A percentile compares a stretch with the other conserved stretches of the same genome.
These are phyloP conservation scores for Colletotrichum caudatum DNA, from an alignment of 2,329 filamentous ascomycete species.

Conservation along the genomic window DNA sequence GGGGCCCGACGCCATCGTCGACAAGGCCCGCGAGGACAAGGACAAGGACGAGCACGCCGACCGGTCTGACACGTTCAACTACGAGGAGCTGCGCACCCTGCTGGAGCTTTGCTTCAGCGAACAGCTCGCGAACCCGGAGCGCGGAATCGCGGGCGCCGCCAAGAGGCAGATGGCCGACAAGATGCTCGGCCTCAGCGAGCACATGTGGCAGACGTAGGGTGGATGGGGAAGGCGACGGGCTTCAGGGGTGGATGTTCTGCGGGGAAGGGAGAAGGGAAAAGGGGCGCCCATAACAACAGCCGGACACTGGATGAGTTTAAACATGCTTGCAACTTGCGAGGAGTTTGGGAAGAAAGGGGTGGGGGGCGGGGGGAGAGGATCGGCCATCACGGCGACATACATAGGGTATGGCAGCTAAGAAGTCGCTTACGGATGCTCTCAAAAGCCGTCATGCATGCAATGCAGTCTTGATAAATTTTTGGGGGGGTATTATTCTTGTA, in stretches of 20 bases:
- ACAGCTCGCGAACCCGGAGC: conserved; percentile 72
- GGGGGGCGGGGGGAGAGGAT: not conserved
- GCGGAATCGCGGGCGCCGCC: conserved; percentile 75
- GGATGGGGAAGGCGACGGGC: not conserved
- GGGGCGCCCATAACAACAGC: not conserved
- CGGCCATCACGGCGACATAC: not conserved
- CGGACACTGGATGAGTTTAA: not conserved
- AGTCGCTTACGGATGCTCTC: not conserved
- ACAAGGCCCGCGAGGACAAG: conserved; percentile 69
- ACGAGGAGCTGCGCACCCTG: conserved; percentile 75
- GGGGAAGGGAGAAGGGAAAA: not conserved
- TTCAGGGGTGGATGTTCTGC: not conserved
- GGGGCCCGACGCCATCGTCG: conserved; percentile 74
- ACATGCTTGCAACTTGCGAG: conserved; percentile 19
- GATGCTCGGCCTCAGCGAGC: conserved; percentile 76
- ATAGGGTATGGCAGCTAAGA: not conserved
- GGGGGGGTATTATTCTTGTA: conserved; percentile 41
- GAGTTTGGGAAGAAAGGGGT: conserved; percentile 18
- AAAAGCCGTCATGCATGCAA: not conserved
- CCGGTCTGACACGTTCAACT: conserved; percentile 62
- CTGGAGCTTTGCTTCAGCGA: conserved; percentile 78
- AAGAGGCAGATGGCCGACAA: conserved; percentile 78
- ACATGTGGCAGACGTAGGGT: conserved; percentile 72
- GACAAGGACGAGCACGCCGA: conserved; percentile 62
- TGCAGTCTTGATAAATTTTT: conserved; percentile 10